Conservation (phyloP, 768 basidiomycete genomes). For the Artomyces pyxidatus region DNA sequence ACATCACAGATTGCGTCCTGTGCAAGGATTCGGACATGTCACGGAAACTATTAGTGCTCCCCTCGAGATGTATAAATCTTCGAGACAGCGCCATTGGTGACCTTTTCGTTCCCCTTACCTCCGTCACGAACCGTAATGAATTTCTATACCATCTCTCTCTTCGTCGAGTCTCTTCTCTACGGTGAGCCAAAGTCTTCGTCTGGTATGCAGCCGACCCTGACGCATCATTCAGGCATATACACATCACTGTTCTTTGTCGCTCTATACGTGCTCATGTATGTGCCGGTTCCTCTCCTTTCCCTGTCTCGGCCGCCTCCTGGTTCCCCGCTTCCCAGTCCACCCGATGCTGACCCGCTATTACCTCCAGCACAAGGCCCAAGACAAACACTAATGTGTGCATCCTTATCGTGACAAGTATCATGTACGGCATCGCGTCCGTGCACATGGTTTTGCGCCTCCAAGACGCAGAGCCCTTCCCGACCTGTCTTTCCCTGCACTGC, state of each 20-base stretch:
- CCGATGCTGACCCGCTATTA: not conserved
- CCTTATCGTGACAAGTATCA: not conserved
- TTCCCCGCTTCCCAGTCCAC: no score
- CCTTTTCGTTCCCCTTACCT: not conserved
- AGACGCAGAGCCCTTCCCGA: not conserved
- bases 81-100: no score
- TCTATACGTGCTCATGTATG: not conserved
- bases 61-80: no score
- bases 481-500: not conserved
- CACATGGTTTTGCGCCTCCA: not conserved
- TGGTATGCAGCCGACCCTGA: no score
- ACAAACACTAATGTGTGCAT: not conserved
- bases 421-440: not conserved
- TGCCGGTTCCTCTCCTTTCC: not conserved
- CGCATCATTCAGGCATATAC: not conserved
- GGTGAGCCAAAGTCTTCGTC: no score
- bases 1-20: no score
- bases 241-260: not conserved
- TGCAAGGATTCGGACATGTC: no score
- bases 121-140: not conserved
- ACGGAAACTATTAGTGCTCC: no score
- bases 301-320: no score
- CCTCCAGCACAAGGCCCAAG: not conserved
- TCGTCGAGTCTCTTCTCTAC: not conserved
- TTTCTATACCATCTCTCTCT: not conserved